Evolutionary conservation across 108 stramenopile genomes (phyloP).

Genomic region (Epipyxis sp.): DNA sequence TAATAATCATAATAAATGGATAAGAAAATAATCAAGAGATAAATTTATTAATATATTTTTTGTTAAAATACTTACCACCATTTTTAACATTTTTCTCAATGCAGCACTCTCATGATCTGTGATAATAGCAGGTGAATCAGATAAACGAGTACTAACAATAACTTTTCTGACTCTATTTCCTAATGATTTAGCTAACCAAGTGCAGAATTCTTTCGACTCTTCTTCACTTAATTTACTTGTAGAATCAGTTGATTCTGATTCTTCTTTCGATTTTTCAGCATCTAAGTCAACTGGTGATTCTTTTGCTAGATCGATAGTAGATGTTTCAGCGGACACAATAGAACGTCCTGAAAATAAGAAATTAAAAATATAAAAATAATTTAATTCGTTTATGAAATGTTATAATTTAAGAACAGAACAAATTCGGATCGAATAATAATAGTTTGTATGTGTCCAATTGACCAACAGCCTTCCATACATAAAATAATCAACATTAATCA

Average conservation of each 20-base stretch:
- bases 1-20: no score
- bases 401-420: no score
- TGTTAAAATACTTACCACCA: no score
- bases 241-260: constrained; percentile 41
- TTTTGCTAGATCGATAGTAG: constrained; percentile 47
- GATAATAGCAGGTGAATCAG: constrained; percentile 88
- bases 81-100: constrained; percentile 91
- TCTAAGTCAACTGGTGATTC: neutral
- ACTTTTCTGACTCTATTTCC: constrained; percentile 67
- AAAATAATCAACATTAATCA: no score
- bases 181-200: constrained; percentile 62
- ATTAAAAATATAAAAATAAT: no score
- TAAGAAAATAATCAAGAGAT: constrained; percentile 17
- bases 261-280: constrained; percentile 43
- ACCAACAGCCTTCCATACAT: no score
- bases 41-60: constrained; percentile 18
- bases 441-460: no score
- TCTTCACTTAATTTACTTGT: constrained; percentile 51
- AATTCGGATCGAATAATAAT: no score
- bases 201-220: constrained; percentile 75
- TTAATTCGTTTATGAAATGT: no score
- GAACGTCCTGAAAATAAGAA: constrained; percentile 79
- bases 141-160: constrained; percentile 72
- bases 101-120: constrained; percentile 94
- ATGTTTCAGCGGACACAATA: constrained; percentile 76